These are phyloP conservation scores for Lasiodiplodia sp. DNA, from an alignment of 2,329 filamentous ascomycete species.

Conservation along the genomic window DNA sequence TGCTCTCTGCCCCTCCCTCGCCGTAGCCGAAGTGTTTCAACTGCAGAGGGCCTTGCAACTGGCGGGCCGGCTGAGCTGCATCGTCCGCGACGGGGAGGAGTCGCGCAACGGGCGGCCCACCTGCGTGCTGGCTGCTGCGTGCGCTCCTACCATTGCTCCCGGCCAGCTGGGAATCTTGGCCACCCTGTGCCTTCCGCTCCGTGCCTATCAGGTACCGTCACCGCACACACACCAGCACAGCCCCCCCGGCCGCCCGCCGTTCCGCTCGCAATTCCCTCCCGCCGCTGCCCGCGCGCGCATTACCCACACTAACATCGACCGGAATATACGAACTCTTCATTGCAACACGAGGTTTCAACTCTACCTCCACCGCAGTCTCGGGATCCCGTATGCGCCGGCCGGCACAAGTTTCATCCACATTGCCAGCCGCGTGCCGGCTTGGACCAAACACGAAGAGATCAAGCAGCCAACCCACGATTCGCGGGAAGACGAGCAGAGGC, in stretches of 20 bases:
- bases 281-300: conserved; percentile 7
- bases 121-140: conserved; percentile 9
- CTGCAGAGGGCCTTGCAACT: conserved; percentile 14
- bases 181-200: background rate
- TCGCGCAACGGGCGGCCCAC: background rate
- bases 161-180: conserved; percentile 14
- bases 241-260: conserved; percentile 13
- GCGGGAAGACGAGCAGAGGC: background rate
- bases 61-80: background rate
- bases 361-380: background rate
- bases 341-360: conserved; percentile 22
- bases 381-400: conserved; percentile 2
- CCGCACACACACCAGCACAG: conserved; percentile 7
- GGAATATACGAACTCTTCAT: conserved; percentile 9
- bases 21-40: conserved; percentile 23
- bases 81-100: background rate
- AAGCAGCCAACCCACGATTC: background rate
- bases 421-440: conserved; percentile 6
- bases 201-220: conserved; percentile 18
- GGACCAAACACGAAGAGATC: conserved; percentile 2
- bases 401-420: conserved; percentile 22
- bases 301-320: background rate
- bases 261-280: conserved; percentile 13
- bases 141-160: conserved; percentile 13
- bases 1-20: background rate